phyloP scores from a whole-genome alignment of 2,329 filamentous ascomycete genomes.

The Diaporthe destruens region DNA sequence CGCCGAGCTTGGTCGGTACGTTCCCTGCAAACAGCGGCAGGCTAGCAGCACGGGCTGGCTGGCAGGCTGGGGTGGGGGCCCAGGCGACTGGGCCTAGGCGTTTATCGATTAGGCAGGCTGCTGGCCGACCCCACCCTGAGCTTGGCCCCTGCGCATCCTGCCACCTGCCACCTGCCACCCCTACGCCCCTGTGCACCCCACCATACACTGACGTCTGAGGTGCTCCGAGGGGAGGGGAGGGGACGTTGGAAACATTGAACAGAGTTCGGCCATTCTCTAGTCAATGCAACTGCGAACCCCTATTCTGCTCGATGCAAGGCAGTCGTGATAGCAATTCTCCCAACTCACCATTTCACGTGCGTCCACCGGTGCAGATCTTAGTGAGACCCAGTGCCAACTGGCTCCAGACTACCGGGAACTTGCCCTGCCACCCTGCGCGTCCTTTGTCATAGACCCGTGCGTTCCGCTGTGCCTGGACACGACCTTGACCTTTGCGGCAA shows the following conservation, averaged over 20 bases:
- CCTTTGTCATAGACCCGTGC: conserved; percentile 33
- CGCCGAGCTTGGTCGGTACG: conserved; percentile 1
- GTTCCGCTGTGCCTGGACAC: conserved; percentile 6
- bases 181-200: conserved; percentile 30
- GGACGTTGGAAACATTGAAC: conserved; percentile 26
- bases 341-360: conserved; percentile 4
- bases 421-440: conserved; percentile 2
- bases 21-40: neutral
- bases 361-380: conserved; percentile 3
- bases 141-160: conserved; percentile 27
- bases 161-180: conserved; percentile 26
- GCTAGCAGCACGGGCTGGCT: no score
- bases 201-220: conserved; percentile 40
- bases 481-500: neutral
- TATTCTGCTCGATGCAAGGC: conserved; percentile 35
- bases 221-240: conserved; percentile 16
- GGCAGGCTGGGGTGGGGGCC: neutral
- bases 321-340: conserved; percentile 20
- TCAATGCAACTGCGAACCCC: conserved; percentile 43
- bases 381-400: conserved; percentile 27
- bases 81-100: neutral
- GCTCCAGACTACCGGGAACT: conserved; percentile 31
- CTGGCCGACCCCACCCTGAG: conserved; percentile 11
- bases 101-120: conserved; percentile 13
- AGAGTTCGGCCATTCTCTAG: conserved; percentile 46